These are phyloP conservation scores for Myxozyma vanderwaltii DNA, from an alignment of 805 yeast genomes.

Conservation along the genomic window DNA sequence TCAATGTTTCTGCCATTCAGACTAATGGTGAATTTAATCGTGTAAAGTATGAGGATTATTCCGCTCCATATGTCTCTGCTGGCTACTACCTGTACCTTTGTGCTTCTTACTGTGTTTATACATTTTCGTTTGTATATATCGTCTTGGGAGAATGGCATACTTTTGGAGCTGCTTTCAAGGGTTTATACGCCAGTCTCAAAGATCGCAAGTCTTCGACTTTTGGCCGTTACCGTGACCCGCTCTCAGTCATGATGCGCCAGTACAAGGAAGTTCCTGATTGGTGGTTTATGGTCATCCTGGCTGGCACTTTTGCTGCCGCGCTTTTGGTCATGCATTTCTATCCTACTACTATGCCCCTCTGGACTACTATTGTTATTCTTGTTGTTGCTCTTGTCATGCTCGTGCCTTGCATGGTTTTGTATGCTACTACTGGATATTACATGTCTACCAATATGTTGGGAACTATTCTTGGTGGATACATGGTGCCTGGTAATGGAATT, in stretches of 20 bases:
- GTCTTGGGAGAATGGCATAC: constrained; percentile 44
- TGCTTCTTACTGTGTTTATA: constrained; percentile 54
- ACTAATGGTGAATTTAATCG: constrained; percentile 50
- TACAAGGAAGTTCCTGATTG: constrained; percentile 74
- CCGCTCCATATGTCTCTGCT: constrained; percentile 60
- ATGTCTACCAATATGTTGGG: constrained; percentile 65
- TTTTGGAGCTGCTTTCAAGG: constrained; percentile 14
- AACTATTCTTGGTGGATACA: constrained; percentile 65
- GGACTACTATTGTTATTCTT: constrained; percentile 62
- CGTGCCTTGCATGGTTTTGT: constrained; percentile 62
- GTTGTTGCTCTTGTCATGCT: constrained; percentile 56
- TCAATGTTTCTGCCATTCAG: constrained; percentile 52
- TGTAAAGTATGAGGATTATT: constrained; percentile 55
- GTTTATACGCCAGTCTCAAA: constrained; percentile 6
- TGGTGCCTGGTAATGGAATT: constrained; percentile 60
- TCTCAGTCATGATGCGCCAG: constrained; percentile 56
- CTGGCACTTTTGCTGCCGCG: constrained; percentile 43
- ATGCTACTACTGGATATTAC: constrained; percentile 61
- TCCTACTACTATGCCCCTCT: constrained; percentile 57
- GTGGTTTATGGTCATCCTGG: constrained; percentile 60
- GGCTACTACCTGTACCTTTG: constrained; percentile 57
- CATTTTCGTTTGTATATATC: constrained; percentile 56
- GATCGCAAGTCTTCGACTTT: constrained; percentile 11
- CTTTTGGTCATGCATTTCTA: constrained; percentile 45
- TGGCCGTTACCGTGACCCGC: constrained; percentile 16